Evolutionary conservation across 108 stramenopile species (phyloP).

Genomic region (Fistulifera solaris): DNA sequence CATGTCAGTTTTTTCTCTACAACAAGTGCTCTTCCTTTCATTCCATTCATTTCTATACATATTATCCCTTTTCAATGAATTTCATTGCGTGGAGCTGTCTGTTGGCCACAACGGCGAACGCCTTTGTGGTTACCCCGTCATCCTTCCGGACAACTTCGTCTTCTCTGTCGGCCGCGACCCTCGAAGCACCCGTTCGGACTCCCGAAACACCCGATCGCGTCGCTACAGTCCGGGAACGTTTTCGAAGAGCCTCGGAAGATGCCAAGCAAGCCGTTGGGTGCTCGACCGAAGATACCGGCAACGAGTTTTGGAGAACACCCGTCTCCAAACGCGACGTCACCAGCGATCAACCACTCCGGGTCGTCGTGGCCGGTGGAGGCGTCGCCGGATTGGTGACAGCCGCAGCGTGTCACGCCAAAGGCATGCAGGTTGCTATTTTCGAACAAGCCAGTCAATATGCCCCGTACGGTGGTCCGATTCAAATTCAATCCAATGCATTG

Average conservation of each 20-base stretch:
- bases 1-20: too few relatives aligned
- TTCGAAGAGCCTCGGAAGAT: constrained; percentile 52
- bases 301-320: constrained; percentile 59
- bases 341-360: constrained; percentile 61
- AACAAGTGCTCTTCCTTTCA: too few relatives aligned
- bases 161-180: neutral
- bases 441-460: constrained; percentile 85
- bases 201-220: constrained; percentile 63
- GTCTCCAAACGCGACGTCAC: constrained; percentile 52
- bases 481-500: constrained; percentile 93
- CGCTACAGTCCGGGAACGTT: constrained; percentile 45
- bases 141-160: neutral
- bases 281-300: constrained; percentile 34
- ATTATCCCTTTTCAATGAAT: too few relatives aligned
- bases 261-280: constrained; percentile 53
- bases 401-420: constrained; percentile 82
- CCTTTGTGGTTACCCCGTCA: too few relatives aligned
- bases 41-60: too few relatives aligned
- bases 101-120: too few relatives aligned
- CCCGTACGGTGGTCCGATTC: constrained; percentile 97
- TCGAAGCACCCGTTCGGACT: constrained; percentile 49
- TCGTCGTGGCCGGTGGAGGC: constrained; percentile 80
- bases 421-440: constrained; percentile 87
- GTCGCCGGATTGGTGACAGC: constrained; percentile 83
- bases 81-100: too few relatives aligned